Evolutionary conservation across 306 rosid species (phyloP).

Genomic region (Medicago ruthenica): DNA sequence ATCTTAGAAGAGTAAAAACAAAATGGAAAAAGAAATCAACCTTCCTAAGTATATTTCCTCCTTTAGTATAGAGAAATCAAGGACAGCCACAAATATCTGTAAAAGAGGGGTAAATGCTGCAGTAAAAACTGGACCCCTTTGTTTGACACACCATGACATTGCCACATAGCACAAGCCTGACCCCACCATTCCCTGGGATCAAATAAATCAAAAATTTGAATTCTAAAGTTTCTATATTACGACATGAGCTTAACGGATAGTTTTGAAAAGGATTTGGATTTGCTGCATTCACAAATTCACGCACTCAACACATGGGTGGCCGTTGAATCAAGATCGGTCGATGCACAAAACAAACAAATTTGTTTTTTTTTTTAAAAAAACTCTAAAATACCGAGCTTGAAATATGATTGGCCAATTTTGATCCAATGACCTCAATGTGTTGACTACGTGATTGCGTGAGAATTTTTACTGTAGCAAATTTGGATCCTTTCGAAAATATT

Average conservation of each 20-base stretch:
- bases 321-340: not conserved
- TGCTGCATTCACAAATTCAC: not conserved
- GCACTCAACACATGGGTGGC: not conserved
- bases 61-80: conserved; percentile 67
- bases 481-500: not conserved
- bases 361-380: not conserved
- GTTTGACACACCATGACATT: conserved; percentile 94
- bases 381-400: not conserved
- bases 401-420: not conserved
- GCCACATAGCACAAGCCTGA: conserved; percentile 92
- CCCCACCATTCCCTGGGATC: conserved; percentile 78
- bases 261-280: not conserved
- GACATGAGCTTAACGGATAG: not conserved
- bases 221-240: not conserved
- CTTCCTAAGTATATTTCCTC: conserved; percentile 86
- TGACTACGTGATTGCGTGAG: not conserved
- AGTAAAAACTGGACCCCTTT: conserved; percentile 84
- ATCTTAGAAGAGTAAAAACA: conserved; percentile 19
- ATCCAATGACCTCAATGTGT: not conserved
- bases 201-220: conserved; percentile 30
- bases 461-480: not conserved
- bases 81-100: conserved; percentile 72
- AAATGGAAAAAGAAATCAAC: conserved; percentile 45
- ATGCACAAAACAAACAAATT: not conserved
- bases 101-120: conserved; percentile 77